These are phyloP conservation scores for Saturnispora mendoncae DNA, from an alignment of 805 yeast genomes.

Conservation along the genomic window DNA sequence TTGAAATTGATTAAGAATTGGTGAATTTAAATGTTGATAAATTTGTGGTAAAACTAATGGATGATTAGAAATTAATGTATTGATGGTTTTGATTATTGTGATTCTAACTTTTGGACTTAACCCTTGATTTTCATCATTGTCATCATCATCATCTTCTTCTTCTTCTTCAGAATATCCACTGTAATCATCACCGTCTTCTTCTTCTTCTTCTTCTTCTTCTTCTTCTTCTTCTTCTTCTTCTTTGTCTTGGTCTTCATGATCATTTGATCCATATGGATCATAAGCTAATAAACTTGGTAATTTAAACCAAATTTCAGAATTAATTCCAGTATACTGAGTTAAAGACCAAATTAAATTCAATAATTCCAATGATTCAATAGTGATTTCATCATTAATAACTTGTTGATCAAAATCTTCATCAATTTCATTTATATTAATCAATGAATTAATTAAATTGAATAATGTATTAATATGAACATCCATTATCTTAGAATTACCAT, in stretches of 20 bases:
- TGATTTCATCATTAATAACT: conserved; percentile 28
- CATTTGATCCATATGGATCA: conserved; percentile 38
- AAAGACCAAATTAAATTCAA: conserved; percentile 19
- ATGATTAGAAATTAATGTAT: conserved; percentile 30
- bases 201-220: conserved; percentile 24
- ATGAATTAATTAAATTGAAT: conserved; percentile 12
- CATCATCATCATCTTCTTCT: conserved; percentile 39
- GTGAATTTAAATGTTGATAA: conserved; percentile 26
- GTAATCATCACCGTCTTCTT: conserved; percentile 32
- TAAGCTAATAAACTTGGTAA: conserved; percentile 29
- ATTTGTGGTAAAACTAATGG: conserved; percentile 32
- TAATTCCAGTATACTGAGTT: neutral
- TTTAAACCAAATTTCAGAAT: neutral
- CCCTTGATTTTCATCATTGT: conserved; percentile 24
- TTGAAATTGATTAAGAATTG: conserved; percentile 29
- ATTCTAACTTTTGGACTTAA: conserved; percentile 52
- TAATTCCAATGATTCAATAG: conserved; percentile 41
- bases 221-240: conserved; percentile 27
- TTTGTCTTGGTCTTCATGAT: conserved; percentile 27
- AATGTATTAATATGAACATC: conserved; percentile 12
- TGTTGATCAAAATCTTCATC: conserved; percentile 29
- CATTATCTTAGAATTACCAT: conserved; percentile 20
- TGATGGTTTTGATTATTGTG: conserved; percentile 37
- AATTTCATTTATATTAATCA: conserved; percentile 19
- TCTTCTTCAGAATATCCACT: conserved; percentile 34